phyloP scores from a whole-genome alignment of 2,329 filamentous ascomycete species.

The Dactylellina haptotyla region DNA sequence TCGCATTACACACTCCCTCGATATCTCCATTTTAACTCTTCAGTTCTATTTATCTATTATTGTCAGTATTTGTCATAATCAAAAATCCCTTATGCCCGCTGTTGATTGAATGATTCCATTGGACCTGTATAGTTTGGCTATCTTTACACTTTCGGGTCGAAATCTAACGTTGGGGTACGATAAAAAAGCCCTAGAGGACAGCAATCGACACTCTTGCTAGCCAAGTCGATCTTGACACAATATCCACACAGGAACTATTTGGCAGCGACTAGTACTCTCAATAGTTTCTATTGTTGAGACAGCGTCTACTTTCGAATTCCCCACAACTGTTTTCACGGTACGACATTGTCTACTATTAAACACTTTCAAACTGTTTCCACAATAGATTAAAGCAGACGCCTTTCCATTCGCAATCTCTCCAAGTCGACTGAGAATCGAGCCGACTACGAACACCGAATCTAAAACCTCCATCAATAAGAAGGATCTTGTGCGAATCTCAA shows the following conservation, averaged over 20 bases:
- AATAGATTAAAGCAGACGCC: not conserved
- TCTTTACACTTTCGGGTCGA: no score
- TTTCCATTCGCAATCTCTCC: not conserved
- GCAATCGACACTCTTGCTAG: no score
- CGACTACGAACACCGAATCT: not conserved
- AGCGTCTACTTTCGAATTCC: slow-evolving; percentile 6
- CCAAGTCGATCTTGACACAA: no score
- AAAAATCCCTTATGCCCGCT: no score
- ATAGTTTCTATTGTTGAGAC: slow-evolving; percentile 34
- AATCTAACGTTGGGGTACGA: no score
- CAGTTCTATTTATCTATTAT: not conserved
- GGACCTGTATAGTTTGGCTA: not conserved
- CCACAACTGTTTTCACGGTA: not conserved
- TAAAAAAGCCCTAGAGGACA: no score
- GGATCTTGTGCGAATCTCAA: slow-evolving; percentile 35
- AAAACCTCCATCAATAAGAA: slow-evolving; percentile 22
- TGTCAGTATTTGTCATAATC: no score
- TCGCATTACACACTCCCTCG: slow-evolving; percentile 27
- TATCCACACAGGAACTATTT: no score
- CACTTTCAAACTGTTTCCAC: no score
- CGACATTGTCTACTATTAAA: not conserved
- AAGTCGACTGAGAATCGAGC: not conserved
- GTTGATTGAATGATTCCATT: not conserved
- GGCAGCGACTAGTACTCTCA: not conserved
- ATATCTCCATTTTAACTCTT: not conserved